Evolutionary conservation across 495 filamentous ascomycete genomes (phyloP).

Genomic region (Schizothecium vesticola): DNA sequence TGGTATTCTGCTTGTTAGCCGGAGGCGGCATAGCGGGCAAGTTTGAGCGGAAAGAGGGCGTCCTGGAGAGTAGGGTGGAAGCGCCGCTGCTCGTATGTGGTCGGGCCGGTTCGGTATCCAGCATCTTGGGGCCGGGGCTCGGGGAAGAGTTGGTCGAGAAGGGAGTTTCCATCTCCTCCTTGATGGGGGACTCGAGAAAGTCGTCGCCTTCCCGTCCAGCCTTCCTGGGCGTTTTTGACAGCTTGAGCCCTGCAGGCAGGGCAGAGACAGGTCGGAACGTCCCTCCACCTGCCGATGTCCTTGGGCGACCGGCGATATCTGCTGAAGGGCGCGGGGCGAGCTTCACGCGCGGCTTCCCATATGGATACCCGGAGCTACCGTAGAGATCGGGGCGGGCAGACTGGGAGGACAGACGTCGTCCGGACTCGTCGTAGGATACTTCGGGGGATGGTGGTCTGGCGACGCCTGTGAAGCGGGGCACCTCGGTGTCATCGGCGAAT

Average conservation of each 20-base stretch:
- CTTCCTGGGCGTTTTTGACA: constrained; percentile 42
- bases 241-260: constrained; percentile 52
- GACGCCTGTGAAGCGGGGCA: constrained; percentile 37
- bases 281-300: constrained; percentile 45
- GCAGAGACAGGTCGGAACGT: constrained; percentile 69
- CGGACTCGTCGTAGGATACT: constrained; percentile 32
- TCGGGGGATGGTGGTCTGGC: constrained; percentile 34
- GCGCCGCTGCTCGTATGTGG: constrained; percentile 33
- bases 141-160: constrained; percentile 12
- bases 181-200: constrained; percentile 18
- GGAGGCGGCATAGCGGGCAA: constrained; percentile 29
- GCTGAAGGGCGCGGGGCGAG: constrained; percentile 76
- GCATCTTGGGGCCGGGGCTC: constrained; percentile 20
- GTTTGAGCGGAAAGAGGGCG: constrained; percentile 41
- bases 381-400: constrained; percentile 64
- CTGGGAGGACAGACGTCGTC: constrained; percentile 55
- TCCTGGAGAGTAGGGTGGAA: constrained; percentile 50
- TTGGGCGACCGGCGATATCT: constrained; percentile 60
- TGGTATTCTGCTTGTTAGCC: constrained; percentile 48
- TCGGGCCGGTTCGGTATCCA: constrained; percentile 27
- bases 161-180: constrained; percentile 23
- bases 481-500: constrained; percentile 34
- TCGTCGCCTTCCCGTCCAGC: constrained; percentile 32
- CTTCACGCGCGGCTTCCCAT: constrained; percentile 69
- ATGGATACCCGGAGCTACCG: constrained; percentile 47